Evolutionary conservation across 371 early-diverging fungal genomes (phyloP).

Genomic region (Syncephalastrum contaminatum): DNA sequence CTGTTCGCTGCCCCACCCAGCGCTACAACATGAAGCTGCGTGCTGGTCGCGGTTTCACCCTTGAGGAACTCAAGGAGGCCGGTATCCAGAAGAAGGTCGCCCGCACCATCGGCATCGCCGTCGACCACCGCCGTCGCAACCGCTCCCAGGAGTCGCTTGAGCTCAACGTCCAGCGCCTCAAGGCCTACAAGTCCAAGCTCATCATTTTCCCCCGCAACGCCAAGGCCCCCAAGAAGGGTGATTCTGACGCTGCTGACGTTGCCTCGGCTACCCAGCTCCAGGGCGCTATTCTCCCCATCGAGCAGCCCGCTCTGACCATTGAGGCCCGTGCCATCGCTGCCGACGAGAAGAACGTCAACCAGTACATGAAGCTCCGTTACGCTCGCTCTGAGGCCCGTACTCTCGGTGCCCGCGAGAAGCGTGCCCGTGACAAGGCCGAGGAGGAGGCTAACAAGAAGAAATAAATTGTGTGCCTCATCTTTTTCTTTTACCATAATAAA

Average conservation of each 20-base stretch:
- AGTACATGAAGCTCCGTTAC: constrained; percentile 87
- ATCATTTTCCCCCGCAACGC: constrained; percentile 77
- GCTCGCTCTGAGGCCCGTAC: constrained; percentile 82
- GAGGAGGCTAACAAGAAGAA: constrained; percentile 79
- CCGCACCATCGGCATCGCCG: constrained; percentile 95
- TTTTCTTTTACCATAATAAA: too few species aligned
- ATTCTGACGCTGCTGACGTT: constrained; percentile 58
- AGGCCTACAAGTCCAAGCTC: constrained; percentile 93
- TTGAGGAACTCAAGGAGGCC: constrained; percentile 97
- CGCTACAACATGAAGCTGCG: constrained; percentile 99
- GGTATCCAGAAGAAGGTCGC: constrained; percentile 96
- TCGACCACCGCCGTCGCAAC: constrained; percentile 99
- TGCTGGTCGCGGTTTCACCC: constrained; percentile 98
- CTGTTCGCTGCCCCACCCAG: constrained; percentile 96
- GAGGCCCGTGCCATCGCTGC: constrained; percentile 83
- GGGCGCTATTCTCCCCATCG: constrained; percentile 74
- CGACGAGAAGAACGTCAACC: constrained; percentile 79
- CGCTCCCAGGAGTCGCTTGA: constrained; percentile 94
- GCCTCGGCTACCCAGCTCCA: constrained; percentile 72
- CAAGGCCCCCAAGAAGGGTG: constrained; percentile 82
- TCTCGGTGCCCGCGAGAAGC: constrained; percentile 84
- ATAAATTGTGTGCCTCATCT: too few species aligned
- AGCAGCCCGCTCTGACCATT: constrained; percentile 62
- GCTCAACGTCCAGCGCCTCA: constrained; percentile 96
- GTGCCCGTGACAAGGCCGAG: constrained; percentile 79